These are phyloP conservation scores for Cicer bijugum DNA, from an alignment of 306 rosid genomes.

Conservation along the genomic window DNA sequence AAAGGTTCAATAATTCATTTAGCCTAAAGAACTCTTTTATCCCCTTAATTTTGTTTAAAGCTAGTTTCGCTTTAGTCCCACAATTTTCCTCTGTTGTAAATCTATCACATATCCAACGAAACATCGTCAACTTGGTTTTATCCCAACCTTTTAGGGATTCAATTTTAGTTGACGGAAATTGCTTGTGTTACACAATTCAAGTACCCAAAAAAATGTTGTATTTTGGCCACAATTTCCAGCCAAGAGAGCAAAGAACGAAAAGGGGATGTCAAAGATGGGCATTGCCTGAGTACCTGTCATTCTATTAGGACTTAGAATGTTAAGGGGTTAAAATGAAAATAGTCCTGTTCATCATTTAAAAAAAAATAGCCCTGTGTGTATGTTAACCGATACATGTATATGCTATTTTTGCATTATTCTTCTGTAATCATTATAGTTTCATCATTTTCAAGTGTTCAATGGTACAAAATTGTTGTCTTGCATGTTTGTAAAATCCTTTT, in stretches of 20 bases:
- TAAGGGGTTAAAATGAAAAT: slow-evolving; percentile 23
- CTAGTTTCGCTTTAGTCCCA: slow-evolving; percentile 17
- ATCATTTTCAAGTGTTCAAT: slow-evolving; percentile 13
- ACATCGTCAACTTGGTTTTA: not conserved
- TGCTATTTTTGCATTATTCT: slow-evolving; percentile 27
- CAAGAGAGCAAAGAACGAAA: slow-evolving; percentile 8
- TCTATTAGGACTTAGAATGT: not conserved
- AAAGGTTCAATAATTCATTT: slow-evolving; percentile 40
- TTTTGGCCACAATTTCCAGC: slow-evolving; percentile 19
- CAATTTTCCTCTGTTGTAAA: slow-evolving; percentile 27
- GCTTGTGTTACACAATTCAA: slow-evolving; percentile 5
- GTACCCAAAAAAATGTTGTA: slow-evolving; percentile 6
- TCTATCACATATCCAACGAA: not conserved
- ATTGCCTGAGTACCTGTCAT: not conserved
- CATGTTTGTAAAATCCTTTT: not conserved
- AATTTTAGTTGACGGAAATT: not conserved
- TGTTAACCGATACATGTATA: slow-evolving; percentile 33
- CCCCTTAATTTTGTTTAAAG: slow-evolving; percentile 24
- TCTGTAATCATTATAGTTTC: slow-evolving; percentile 24
- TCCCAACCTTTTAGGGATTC: slow-evolving; percentile 1
- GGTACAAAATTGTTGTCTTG: not conserved
- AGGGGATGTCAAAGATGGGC: slow-evolving; percentile 13
- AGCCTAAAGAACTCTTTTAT: slow-evolving; percentile 9
- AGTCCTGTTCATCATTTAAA: not conserved
- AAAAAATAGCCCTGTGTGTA: slow-evolving; percentile 6